These are phyloP conservation scores for Coemansia sp. DNA, from an alignment of 192 early-diverging fungal genomes.

Conservation along the genomic window DNA sequence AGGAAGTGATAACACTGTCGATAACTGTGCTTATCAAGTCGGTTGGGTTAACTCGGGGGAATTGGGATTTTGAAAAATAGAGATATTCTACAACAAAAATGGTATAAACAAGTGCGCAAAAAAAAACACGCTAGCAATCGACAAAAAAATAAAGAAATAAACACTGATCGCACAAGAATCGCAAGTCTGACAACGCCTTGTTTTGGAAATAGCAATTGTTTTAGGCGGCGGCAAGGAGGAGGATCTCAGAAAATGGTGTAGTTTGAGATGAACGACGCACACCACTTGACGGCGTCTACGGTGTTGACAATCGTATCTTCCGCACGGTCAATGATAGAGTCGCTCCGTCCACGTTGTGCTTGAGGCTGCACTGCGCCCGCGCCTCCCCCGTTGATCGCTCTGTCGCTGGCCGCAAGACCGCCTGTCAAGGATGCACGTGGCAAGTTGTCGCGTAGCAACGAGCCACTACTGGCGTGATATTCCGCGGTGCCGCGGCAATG, in stretches of 20 bases:
- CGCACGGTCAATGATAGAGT: constrained; percentile 55
- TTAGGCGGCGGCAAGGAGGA: not conserved
- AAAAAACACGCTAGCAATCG: not conserved
- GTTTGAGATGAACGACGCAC: constrained; percentile 58
- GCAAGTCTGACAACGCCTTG: too few relatives aligned
- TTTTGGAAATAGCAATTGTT: too few relatives aligned
- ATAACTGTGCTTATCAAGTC: not conserved
- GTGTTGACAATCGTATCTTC: constrained; percentile 58
- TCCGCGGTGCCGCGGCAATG: constrained; percentile 12
- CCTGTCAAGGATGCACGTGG: not conserved
- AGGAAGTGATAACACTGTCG: not conserved
- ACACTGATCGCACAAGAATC: too few relatives aligned
- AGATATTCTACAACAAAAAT: constrained; percentile 9
- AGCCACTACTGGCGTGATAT: not conserved
- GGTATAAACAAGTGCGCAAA: constrained; percentile 6
- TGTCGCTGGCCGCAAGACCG: not conserved
- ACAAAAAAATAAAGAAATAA: too few relatives aligned
- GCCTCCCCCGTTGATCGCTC: not conserved
- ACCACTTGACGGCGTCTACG: constrained; percentile 59
- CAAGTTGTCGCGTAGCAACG: not conserved
- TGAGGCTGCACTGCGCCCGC: constrained; percentile 9
- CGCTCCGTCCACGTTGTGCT: constrained; percentile 28
- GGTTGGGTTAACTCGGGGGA: not conserved
- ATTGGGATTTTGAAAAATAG: not conserved
- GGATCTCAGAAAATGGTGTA: constrained; percentile 51